Evolutionary conservation across 2,329 filamentous ascomycete genomes (phyloP), one percentile per base, ranked within the genome.

Genomic region (Colletotrichum sp.): DNA sequence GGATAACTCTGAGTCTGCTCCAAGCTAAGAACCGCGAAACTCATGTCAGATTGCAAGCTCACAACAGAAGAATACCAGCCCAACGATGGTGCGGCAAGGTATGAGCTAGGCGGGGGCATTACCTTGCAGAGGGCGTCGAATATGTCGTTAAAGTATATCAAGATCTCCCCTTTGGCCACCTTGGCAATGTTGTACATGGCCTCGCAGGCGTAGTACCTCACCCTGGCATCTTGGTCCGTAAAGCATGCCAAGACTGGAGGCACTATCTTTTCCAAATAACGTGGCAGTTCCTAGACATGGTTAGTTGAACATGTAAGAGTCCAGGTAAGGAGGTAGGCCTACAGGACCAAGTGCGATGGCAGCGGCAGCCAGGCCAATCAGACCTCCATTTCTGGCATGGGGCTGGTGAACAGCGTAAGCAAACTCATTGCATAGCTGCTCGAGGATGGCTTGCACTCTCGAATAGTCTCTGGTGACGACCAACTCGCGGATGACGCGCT

Each of bases 111-210:
- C 26, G 61, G 18, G 18, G 48, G 48, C 30, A 70, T 77, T 87
- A 97, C 96, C 91, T 98, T 98, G 88, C 96, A 98, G 70, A 99
- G 88, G 26, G 97, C 96, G 87, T 99, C 97, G 82, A 99, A 99
- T 78, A 99, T 97, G 81, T 97, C 94, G 85, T 99, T 99, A 86
- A 99, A 99, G 88, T 98, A 99, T 55, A 97, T 91, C 78, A 99
- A 86, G 24, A 99, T 97, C 85, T 99, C 97, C 48, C 97, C 97
- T 86, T 99, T 99, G 76, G 96, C 97, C 64, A 99, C 97, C 87
- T 99, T 99, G 82, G 97, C 96, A 82, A 99, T 99, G 85, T 99
- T 99, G 87, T 99, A 99, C 97, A 99, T 99, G 84, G 96, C 97
- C 88, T 99, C 97, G 86, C 97, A 99, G 28, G 97, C 97, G 86